Conservation (phyloP, 2,329 filamentous ascomycete genomes). For the Alternaria triticina region DNA sequence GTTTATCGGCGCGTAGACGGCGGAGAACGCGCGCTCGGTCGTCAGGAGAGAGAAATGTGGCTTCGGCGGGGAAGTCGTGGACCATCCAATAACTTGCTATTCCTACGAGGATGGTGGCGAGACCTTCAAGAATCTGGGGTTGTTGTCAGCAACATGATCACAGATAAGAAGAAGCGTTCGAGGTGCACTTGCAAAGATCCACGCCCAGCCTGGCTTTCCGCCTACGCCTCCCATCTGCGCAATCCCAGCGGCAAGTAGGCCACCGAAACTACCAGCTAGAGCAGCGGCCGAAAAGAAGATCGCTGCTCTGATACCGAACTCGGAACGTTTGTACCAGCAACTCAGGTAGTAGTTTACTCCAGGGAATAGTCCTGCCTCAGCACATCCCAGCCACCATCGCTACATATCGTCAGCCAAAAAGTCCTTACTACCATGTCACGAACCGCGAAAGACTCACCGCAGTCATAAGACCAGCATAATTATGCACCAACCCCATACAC, state of each 20-base stretch:
- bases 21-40: slow-evolving; percentile 76
- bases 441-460: slow-evolving; percentile 46
- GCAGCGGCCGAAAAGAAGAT: slow-evolving; percentile 86
- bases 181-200: slow-evolving; percentile 51
- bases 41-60: slow-evolving; percentile 71
- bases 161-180: too few species aligned
- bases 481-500: slow-evolving; percentile 69
- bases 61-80: slow-evolving; percentile 78
- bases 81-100: slow-evolving; percentile 74
- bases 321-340: slow-evolving; percentile 81
- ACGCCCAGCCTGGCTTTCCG: slow-evolving; percentile 51
- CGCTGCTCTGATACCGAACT: slow-evolving; percentile 80
- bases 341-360: slow-evolving; percentile 79
- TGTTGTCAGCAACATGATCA: slow-evolving; percentile 1
- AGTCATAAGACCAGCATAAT: slow-evolving; percentile 69
- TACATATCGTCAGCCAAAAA: slow-evolving; percentile 2
- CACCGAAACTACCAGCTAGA: slow-evolving; percentile 78
- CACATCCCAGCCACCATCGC: slow-evolving; percentile 70
- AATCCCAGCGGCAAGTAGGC: slow-evolving; percentile 74
- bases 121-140: slow-evolving; percentile 65
- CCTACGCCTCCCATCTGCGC: slow-evolving; percentile 71
- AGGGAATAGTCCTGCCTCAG: slow-evolving; percentile 71
- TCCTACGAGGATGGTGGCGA: slow-evolving; percentile 72
- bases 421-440: background rate
- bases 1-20: slow-evolving; percentile 73